Evolutionary conservation across 1,284 basidiomycete species (phyloP), one percentile per base, ranked within the genome.

Genomic region (Kalmanozyma brasiliensis): DNA sequence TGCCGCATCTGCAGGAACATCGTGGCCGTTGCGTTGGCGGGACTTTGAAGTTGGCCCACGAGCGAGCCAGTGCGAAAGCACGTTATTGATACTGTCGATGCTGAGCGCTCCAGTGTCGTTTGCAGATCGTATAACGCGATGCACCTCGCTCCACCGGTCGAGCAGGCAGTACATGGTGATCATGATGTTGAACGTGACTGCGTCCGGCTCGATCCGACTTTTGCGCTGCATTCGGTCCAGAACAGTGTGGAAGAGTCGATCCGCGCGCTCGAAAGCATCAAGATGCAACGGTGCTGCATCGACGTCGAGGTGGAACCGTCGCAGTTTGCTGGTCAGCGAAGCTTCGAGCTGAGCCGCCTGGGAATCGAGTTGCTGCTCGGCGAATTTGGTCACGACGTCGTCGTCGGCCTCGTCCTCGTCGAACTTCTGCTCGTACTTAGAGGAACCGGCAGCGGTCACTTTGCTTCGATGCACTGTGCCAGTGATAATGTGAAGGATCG

Each of bases 121-220:
- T 41, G 60, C 49, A 9, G 32, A 14, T 2, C 52, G 46, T 0
- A 71, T 19, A 0, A 55, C 43, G 4, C 44, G 47, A 42, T 45
- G 53, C 17, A 66, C 49, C 19, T 45, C 41, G 6, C 63, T 48
- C 62, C 63, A 63, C 0, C 49, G 49, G 11, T 49, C 63, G 19
- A 71, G 41, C 4, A 55, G 51, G 41, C 58, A 48, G 22, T 71
- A 61, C 68, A 71, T 66, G 41, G 55, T 61, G n/a, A 71, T 32
- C 62, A 71, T 71, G 55, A 66, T 62, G 49, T 71, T 71, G 55
- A 49, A 71, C 6, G 68, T 71, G 41, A 63, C 24, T 1, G 24
- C 29, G 17, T 71, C 63, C 2, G 68, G 68, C 36, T 62, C 55
- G 33, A 71, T 51, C 5, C 41, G 24, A 30, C 52, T 55, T 13